phyloP scores from a whole-genome alignment of 106 monocot genomes.

The Dendrobium officinale region DNA sequence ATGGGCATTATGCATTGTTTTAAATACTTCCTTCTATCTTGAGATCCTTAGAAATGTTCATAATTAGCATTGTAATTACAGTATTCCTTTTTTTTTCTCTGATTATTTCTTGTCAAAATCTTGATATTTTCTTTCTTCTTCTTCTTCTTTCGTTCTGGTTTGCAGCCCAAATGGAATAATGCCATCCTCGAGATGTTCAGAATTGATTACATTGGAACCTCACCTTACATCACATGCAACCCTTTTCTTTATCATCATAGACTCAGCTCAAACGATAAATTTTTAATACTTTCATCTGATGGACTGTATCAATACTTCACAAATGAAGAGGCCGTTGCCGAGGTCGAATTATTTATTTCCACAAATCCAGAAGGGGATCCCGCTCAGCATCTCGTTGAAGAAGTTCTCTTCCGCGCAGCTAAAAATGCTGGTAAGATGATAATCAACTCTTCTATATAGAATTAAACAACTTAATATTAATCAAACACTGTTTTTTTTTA shows the following conservation, averaged over 20 bases:
- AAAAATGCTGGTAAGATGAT: slow-evolving; percentile 4
- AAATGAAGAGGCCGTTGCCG: slow-evolving; percentile 62
- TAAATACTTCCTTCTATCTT: not conserved
- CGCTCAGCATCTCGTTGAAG: slow-evolving; percentile 5
- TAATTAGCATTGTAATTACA: not conserved
- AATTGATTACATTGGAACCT: slow-evolving; percentile 74
- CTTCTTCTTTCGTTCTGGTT: not conserved
- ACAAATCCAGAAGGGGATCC: slow-evolving; percentile 78
- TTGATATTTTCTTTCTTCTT: not conserved
- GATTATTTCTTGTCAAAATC: no score
- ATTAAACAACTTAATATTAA: not conserved
- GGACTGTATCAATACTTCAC: slow-evolving; percentile 95
- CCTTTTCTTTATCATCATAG: slow-evolving; percentile 66
- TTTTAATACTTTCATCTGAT: slow-evolving; percentile 80
- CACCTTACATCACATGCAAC: slow-evolving; percentile 76
- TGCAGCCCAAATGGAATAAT: slow-evolving; percentile 92
- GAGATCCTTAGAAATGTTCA: not conserved
- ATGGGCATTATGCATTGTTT: not conserved
- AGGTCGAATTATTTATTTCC: slow-evolving; percentile 71
- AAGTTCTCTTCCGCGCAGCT: slow-evolving; percentile 11
- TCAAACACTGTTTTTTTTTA: no score
- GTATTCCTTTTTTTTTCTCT: not conserved
- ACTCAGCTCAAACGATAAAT: slow-evolving; percentile 48
- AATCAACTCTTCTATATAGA: not conserved
- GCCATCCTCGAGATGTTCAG: slow-evolving; percentile 88